Base-by-base conservation (phyloP, 352 stramenopile genomes). In the Globisporangium okanoganense region DNA sequence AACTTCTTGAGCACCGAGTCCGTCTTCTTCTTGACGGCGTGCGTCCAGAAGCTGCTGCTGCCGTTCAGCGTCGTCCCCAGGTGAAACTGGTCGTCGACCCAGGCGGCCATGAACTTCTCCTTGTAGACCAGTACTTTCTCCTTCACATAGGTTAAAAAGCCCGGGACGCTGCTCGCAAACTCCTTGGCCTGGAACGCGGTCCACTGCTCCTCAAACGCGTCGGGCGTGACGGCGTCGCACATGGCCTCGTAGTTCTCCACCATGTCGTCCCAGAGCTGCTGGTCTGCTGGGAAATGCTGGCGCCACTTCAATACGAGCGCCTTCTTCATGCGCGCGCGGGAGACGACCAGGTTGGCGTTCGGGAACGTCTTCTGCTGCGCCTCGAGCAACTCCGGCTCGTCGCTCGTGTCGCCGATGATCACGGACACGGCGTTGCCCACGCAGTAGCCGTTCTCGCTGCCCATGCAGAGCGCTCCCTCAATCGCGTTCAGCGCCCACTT, bases 1-100 rank as follows among this genome's bases (percentile, higher is more conserved):
- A 56, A 56, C 12, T 56, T 56, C 18, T 56, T 56, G 10, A 56
- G 49, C n/a, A 56, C 35, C 29, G 49, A 56, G n/a, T 54, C 48
- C 27, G 48, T n/a, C 12, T 54, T 54, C 48, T 54, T 54, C 48
- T 38, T 54, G 25, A 54, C n/a, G 16, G 33, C 48, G 27, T 54
- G 48, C 27, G 48, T 40, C 48, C 25, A 35, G 16, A 22, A 20
- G 38, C 38, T 44, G 38, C 38, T 44, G 0, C 18, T 35, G 18
- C 33, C 27, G 1, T 31, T 54, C 3, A 54, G 25, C 14, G 48
- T 18, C 16, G 25, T 40, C 8, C 16, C 48, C 25, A 54, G 9
- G 16, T 54, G 48, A 27, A 54, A 22, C 33, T 22, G 27, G 25
- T 54, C 27, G 18, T 54, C 27, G 2, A 54, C 48, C 27, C 48